Conservation (phyloP, 2,329 filamentous ascomycete species). For the Blumeriella jaapii region DNA sequence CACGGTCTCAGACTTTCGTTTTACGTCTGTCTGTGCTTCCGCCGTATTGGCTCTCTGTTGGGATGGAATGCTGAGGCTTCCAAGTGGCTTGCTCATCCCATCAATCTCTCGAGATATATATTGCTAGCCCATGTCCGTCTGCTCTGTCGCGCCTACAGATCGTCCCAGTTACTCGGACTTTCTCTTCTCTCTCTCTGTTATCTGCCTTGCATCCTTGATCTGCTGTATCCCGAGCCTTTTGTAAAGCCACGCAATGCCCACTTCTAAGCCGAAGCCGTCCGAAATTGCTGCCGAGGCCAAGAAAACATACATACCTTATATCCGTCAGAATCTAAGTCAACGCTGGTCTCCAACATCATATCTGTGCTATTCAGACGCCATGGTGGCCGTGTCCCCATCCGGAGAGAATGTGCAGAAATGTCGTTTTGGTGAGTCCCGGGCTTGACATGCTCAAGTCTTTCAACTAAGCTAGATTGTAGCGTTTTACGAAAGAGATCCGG, state of each 20-base stretch:
- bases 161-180: background rate
- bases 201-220: too few species aligned
- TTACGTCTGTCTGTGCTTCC: constrained; percentile 9
- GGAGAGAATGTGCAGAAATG: constrained; percentile 20
- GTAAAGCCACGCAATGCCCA: constrained; percentile 35
- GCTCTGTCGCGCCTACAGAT: constrained; percentile 6
- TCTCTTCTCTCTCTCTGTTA: background rate
- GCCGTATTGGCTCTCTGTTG: constrained; percentile 3
- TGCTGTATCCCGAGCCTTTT: background rate
- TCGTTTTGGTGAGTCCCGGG: constrained; percentile 37
- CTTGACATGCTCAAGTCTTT: background rate
- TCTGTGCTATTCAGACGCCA: constrained; percentile 35
- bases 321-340: constrained; percentile 43
- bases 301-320: constrained; percentile 53
- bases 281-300: constrained; percentile 67
- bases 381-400: constrained; percentile 26
- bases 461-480: constrained; percentile 16
- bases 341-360: constrained; percentile 47
- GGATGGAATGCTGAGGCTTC: background rate
- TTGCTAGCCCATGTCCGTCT: constrained; percentile 18
- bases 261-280: constrained; percentile 49
- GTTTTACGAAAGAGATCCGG: constrained; percentile 46
- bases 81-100: constrained; percentile 7
- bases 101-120: constrained; percentile 18
- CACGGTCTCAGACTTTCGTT: constrained; percentile 1